Evolutionary conservation across 2,329 filamentous ascomycete genomes (phyloP), one percentile per base, ranked within the genome.

Genomic region (Ascochyta fabae): DNA sequence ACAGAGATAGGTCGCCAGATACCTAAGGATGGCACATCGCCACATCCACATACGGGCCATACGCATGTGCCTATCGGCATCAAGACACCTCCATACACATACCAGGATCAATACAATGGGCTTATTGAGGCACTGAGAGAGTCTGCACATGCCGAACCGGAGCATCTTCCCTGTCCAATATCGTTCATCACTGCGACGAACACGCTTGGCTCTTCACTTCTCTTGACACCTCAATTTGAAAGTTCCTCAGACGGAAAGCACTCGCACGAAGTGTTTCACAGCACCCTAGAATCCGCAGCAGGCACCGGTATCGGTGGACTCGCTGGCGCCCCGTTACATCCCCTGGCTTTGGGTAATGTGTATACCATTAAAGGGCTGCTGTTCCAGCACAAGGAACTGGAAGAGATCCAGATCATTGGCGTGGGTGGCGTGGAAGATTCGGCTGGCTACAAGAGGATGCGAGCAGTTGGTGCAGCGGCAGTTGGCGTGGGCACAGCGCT

Each of bases 81-180:
- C 60, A 94, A 94, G 69, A 88, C 86, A 1, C 90, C 90, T 5
- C 90, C 90, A 0, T 93, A 91, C 65, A 93, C 89, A 0, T 85
- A 92, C 67, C 75, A 82, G 0, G 84, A 80, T 0, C 86, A 93
- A 67, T 93, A 88, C 68, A 69, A 77, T 0, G 79, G 77, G 16
- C 73, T 93, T 13, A 71, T 86, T 1, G 59, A 72, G 0, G 83
- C 86, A 0, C 73, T 92, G 6, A 65, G 74, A 8, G 63, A 59
- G 3, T 68, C 65, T 1, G 68, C 61, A 2, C 61, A 62, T 8
- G 58, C 66, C n/a, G 56, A 58, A 48, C 53, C 53, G 9, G 31
- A 26, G 19, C 48, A 56, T 12, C 42, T 56, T 3, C 65, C 67
- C 4, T 70, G 69, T 43, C 81, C 81, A 0, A 71, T 91, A 1